phyloP scores from a whole-genome alignment of 148 eudicot species.

The Chenopodium quinoa region DNA sequence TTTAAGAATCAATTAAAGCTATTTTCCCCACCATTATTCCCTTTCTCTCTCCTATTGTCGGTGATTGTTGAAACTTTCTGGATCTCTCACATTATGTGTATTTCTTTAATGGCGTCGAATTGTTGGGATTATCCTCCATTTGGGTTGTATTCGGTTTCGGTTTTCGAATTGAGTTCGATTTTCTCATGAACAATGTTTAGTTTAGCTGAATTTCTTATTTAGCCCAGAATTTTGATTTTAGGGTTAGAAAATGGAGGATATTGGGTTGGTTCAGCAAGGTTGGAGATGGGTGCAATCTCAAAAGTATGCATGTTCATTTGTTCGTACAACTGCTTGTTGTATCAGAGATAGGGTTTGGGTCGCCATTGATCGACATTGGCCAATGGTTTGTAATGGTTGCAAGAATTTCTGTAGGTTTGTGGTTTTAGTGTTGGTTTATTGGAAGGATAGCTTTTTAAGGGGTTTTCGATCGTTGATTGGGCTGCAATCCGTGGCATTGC shows the following conservation, averaged over 20 bases:
- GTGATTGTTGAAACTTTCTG: slow-evolving; percentile 14
- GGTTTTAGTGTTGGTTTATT: slow-evolving; percentile 46
- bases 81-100: slow-evolving; percentile 14
- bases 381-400: slow-evolving; percentile 68
- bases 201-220: slow-evolving; percentile 15
- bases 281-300: slow-evolving; percentile 85
- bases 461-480: slow-evolving; percentile 57
- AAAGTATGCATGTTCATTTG: slow-evolving; percentile 54
- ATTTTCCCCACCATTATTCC: background rate
- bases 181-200: slow-evolving; percentile 19
- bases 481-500: slow-evolving; percentile 76
- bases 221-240: slow-evolving; percentile 1
- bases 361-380: slow-evolving; percentile 72
- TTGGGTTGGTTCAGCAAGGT: slow-evolving; percentile 75
- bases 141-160: slow-evolving; percentile 23
- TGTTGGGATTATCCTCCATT: slow-evolving; percentile 13
- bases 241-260: slow-evolving; percentile 63
- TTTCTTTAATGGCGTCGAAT: background rate
- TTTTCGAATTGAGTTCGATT: background rate
- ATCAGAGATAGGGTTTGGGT: slow-evolving; percentile 57
- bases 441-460: slow-evolving; percentile 55
- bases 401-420: slow-evolving; percentile 46
- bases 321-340: slow-evolving; percentile 35
- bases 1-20: slow-evolving; percentile 40
- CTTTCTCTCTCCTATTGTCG: background rate